These are phyloP conservation scores for Carex pumila DNA, from an alignment of 176 grass and related monocot genomes.

Conservation along the genomic window DNA sequence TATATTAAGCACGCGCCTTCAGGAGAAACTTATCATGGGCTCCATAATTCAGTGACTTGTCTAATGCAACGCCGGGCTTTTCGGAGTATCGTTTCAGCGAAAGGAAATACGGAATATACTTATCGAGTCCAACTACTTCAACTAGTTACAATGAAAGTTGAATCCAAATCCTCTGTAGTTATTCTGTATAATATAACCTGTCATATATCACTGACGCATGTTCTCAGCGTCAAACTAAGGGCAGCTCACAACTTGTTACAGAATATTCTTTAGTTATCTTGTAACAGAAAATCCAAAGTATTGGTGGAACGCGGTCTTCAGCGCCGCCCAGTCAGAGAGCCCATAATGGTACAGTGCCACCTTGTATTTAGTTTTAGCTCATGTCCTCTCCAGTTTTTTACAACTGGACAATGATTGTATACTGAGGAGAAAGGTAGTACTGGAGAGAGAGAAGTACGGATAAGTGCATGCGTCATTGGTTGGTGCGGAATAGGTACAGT, in stretches of 20 bases:
- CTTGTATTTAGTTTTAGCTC: not conserved
- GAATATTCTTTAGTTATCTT: not conserved
- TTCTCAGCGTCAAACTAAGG: too few species aligned
- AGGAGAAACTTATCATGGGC: not conserved
- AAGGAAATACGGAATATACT: constrained; percentile 11
- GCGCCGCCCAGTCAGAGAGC: not conserved
- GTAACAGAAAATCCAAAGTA: not conserved
- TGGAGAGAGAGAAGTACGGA: not conserved
- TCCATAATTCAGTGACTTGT: not conserved
- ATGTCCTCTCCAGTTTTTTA: not conserved
- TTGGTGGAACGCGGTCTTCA: not conserved
- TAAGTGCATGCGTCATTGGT: not conserved
- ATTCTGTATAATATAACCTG: not conserved
- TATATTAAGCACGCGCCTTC: not conserved
- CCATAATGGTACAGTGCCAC: not conserved
- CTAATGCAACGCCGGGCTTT: not conserved
- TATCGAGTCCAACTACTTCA: constrained; percentile 13
- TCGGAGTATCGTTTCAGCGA: not conserved
- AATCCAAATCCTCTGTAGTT: not conserved
- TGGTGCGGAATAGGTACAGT: not conserved
- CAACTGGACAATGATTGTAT: not conserved
- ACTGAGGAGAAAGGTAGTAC: not conserved
- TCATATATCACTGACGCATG: not conserved
- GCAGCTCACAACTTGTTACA: not conserved
- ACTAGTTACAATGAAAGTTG: not conserved